Base-by-base conservation (phyloP, 768 basidiomycete genomes). In the Calocybe gangraenosa region DNA sequence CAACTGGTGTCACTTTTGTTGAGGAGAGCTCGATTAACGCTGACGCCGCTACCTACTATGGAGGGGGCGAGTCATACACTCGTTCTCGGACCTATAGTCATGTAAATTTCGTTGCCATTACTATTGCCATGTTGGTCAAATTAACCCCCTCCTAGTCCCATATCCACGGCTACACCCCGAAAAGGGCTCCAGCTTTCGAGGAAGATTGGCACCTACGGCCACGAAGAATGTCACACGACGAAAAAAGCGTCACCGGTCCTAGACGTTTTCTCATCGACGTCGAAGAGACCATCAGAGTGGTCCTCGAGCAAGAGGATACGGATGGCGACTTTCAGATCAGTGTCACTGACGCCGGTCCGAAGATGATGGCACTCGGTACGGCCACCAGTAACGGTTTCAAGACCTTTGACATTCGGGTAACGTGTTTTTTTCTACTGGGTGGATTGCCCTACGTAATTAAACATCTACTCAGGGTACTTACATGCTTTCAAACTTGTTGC, bases 351-450 rank as follows among this genome's bases (percentile, higher is more conserved):
- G 91, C 92, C 48, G 94, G 96, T 2, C 94, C 94, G 10, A 99
- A 98, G 71, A 78, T 95, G 62, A 85, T 98, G 76, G 82, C 94
- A 0, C 76, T 99, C 44, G 95, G 95, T 14, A 99, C 95, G 0
- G 95, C 92, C 7, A 92, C 92, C 3, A 92, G 90, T 65, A 99
- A 99, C 65, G 95, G 94, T 14, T 94, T 91, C 82, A 97, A 97
- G 71, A 86, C 85, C 2, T 96, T 96, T 63, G 95, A 99, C 66
- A 92, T 98, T 51, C 77, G 95, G 36, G 89, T 92, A 63, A 28
- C 11, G 25, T 5, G 11, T 28, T 28, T 28, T 63, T 7, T 47
- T 42, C 20, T 21, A 4, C 28, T 32, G 39, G 22, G 32, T 11
- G 21, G 36, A 8, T 21, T 47, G 21, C 13, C 48, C 14, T 28